Conservation (phyloP, 805 yeast species). For the Zygoascus flipseniorum region DNA sequence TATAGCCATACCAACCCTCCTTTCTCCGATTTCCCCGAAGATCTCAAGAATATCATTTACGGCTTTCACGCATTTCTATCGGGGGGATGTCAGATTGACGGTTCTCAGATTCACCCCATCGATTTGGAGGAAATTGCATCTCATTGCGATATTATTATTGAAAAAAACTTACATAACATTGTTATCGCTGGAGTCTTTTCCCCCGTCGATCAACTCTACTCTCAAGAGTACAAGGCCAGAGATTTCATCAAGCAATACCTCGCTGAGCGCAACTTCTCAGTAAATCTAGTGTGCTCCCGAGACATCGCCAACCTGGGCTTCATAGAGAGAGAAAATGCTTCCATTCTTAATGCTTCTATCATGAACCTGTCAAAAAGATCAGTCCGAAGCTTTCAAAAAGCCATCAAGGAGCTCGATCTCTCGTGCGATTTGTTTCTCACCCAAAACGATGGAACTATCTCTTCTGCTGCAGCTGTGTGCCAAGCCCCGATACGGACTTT, state of each 20-base stretch:
- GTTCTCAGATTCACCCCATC: constrained; percentile 6
- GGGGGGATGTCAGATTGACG: constrained; percentile 11
- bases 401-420: constrained; percentile 31
- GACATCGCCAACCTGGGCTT: constrained; percentile 36
- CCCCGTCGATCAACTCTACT: constrained; percentile 25
- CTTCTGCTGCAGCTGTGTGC: constrained; percentile 33
- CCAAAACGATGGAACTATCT: constrained; percentile 42
- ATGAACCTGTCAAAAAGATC: constrained; percentile 34
- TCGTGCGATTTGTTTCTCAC: constrained; percentile 34
- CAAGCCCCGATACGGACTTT: constrained; percentile 37
- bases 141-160: constrained; percentile 29
- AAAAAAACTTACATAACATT: constrained; percentile 25
- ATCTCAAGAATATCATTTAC: constrained; percentile 3
- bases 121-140: constrained; percentile 2
- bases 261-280: constrained; percentile 28
- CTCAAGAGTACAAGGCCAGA: constrained; percentile 28
- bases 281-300: constrained; percentile 32
- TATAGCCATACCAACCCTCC: constrained; percentile 34
- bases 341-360: constrained; percentile 36
- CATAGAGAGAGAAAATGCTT: constrained; percentile 40
- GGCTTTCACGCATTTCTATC: constrained; percentile 7
- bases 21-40: constrained; percentile 37
- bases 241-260: constrained; percentile 16
- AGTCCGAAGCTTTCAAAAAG: constrained; percentile 33
- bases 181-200: constrained; percentile 38